Base-by-base conservation (phyloP, 306 rosid species). In the Cyclanthera cordifolia region DNA sequence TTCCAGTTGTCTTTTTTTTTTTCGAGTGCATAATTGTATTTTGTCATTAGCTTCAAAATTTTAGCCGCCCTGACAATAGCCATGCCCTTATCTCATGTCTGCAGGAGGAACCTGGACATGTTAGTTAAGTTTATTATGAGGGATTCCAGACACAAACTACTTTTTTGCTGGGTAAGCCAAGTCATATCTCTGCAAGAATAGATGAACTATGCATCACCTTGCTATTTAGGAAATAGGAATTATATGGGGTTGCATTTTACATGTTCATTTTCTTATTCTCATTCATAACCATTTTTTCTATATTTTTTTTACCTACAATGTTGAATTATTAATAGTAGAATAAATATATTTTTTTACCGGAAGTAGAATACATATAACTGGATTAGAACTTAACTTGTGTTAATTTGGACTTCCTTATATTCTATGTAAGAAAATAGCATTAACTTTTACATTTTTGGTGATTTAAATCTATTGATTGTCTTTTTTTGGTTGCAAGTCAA, bases 91-190 rank as follows among this genome's bases (percentile, higher is more conserved):
- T 43, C 53, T 21, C 34, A n/a, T 39, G 28, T 37, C 78, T 69
- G 75, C 86, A 93, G 96, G 87, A 21, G 3, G 23, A 93, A 90
- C 70, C 79, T 90, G 78, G 73, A 71, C 70, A 64, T 8, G 55
- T 78, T 78, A 20, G 51, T 90, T 21, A 55, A 72, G 34, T 71
- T 76, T 83, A 88, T 93, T 57, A 69, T 86, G 81, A 78, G 83
- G 67, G 67, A 73, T 61, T 85, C 79, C 72, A 82, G 75, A 72
- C 65, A 74, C 75, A 85, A 84, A 70, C 78, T 94, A 75, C 82
- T 85, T 70, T 90, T 94, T 80, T 77, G 88, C 72, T 94, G 99
- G 99, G 97, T 94, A 93, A 79, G 47, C 10, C 73, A 51, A 34
- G 63, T 37, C 37, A 13, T 19, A 41, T 34, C 15, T 70, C n/a